Evolutionary conservation across 805 yeast genomes (phyloP), one percentile per base, ranked within the genome.

Genomic region (Schwanniomyces occidentalis): DNA sequence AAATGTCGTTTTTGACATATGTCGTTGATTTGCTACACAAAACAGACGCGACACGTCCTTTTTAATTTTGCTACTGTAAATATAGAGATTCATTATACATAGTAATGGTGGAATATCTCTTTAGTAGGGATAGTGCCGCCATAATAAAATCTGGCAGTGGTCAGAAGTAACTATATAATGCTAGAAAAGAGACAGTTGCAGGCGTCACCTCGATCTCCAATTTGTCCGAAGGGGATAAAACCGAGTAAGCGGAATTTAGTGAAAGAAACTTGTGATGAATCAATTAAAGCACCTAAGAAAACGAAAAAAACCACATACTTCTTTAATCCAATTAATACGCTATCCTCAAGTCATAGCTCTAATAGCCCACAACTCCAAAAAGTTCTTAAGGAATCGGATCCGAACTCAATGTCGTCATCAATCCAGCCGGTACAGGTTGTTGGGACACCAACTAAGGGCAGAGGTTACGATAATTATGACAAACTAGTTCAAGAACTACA

Each of bases 271-370:
- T 8, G 14, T 24, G 13, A 8, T 8, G 12, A 8, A 21, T 10
- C 23, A 21, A 8, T 21, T 8, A 10, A 21, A n/a, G 15, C 6
- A 10, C 29, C 29, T 5, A 30, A 35, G 27, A 41, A 34, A 25
- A 27, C 35, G 3, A 38, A 32, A 23, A 55, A 48, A 42, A 56
- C 63, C 6, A 56, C 63, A 6, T 66, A 64, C 38, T 54, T 59
- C 35, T 64, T 65, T 35, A 54, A 51, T 34, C 70, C 72, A 6
- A 46, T 52, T 18, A 61, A 65, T 34, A 58, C 51, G 6, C 46
- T 65, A 25, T 48, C 56, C 2, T 34, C 32, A 8, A 8, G 9
- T 13, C 15, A 24, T 15, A 27, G 9, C 17, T 12, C 29, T 12
- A 20, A 20, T 6, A 17, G n/a, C 3, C 14, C n/a, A 24, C 14